Evolutionary conservation across 805 yeast genomes (phyloP).

Genomic region (Teunomyces panamensis): DNA sequence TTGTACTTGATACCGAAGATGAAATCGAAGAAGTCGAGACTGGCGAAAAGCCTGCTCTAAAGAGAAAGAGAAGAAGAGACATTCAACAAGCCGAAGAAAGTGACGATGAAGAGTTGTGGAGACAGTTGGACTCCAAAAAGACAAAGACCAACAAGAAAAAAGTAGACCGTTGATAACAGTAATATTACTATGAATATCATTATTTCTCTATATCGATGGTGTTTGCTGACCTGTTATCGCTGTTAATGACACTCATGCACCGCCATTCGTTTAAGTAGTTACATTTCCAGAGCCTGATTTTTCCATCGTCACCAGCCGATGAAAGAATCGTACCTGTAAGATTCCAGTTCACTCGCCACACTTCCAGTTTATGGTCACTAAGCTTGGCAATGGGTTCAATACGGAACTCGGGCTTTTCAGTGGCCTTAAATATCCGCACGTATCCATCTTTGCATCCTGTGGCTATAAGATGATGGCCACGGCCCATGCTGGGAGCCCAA

Average conservation of each 20-base stretch:
- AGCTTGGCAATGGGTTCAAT: constrained; percentile 65
- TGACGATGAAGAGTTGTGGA: constrained; percentile 40
- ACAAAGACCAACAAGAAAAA: constrained; percentile 30
- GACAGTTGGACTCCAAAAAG: constrained; percentile 33
- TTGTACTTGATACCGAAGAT: constrained; percentile 48
- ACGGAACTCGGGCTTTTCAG: constrained; percentile 41
- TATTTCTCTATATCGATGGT: not conserved
- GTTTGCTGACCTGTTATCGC: constrained; percentile 14
- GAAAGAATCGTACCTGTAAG: constrained; percentile 88
- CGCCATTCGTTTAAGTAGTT: constrained; percentile 82
- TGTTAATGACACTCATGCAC: constrained; percentile 73
- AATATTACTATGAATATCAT: not conserved
- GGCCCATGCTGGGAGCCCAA: constrained; percentile 97
- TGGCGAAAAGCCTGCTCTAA: constrained; percentile 8
- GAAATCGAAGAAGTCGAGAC: constrained; percentile 25
- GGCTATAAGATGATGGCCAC: constrained; percentile 83
- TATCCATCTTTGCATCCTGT: constrained; percentile 95
- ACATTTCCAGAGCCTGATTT: constrained; percentile 87
- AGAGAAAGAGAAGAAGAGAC: constrained; percentile 22
- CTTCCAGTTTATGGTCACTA: constrained; percentile 80
- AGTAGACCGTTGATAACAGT: constrained; percentile 1
- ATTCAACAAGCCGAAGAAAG: constrained; percentile 23
- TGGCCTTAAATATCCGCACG: constrained; percentile 78
- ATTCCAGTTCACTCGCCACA: constrained; percentile 97
- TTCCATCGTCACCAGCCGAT: constrained; percentile 95